Percentiles rank a stretch among this genome's conserved stretches.
phyloP scores from a whole-genome alignment of 331 rosid species.

The Acacia pycnantha region DNA sequence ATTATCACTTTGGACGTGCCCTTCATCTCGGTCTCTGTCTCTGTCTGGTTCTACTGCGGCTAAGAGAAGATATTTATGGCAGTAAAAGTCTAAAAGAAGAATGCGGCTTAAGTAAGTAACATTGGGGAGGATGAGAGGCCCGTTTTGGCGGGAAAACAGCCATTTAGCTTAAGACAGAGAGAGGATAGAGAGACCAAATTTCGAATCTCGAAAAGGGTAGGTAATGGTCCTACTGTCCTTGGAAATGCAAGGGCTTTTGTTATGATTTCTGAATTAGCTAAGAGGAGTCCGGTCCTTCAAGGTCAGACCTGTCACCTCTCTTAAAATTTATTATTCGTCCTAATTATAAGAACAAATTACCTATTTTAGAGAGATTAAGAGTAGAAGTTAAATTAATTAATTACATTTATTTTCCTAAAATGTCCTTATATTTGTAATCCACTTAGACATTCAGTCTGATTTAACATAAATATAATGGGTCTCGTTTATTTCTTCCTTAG shows the following conservation, averaged over 20 bases:
- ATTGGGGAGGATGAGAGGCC: slow-evolving; percentile 8
- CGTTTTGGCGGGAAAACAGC: slow-evolving; percentile 62
- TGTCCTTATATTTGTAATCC: no score
- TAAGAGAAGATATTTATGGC: slow-evolving; percentile 20
- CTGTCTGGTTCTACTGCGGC: slow-evolving; percentile 7
- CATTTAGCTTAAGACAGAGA: slow-evolving; percentile 18
- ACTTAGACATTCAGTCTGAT: no score
- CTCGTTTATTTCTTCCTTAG: no score
- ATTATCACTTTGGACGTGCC: slow-evolving; percentile 83
- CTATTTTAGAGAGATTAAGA: no score
- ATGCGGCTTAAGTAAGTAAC: not conserved
- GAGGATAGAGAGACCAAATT: slow-evolving; percentile 13
- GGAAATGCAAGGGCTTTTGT: slow-evolving; percentile 43
- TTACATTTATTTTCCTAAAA: no score
- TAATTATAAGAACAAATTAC: no score
- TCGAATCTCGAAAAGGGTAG: slow-evolving; percentile 34
- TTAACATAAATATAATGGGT: no score
- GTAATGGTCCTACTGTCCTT: slow-evolving; percentile 28
- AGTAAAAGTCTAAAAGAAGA: not conserved
- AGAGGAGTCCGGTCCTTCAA: slow-evolving; percentile 31
- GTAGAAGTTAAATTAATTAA: no score
- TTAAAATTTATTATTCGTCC: not conserved
- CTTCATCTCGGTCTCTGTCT: slow-evolving; percentile 49
- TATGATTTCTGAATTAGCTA: slow-evolving; percentile 19
- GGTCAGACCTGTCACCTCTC: slow-evolving; percentile 42